Percentiles rank a stretch among this genome's conserved stretches.
phyloP scores from a whole-genome alignment of 2,329 filamentous ascomycete species.

The Hirsutella thompsonii region DNA sequence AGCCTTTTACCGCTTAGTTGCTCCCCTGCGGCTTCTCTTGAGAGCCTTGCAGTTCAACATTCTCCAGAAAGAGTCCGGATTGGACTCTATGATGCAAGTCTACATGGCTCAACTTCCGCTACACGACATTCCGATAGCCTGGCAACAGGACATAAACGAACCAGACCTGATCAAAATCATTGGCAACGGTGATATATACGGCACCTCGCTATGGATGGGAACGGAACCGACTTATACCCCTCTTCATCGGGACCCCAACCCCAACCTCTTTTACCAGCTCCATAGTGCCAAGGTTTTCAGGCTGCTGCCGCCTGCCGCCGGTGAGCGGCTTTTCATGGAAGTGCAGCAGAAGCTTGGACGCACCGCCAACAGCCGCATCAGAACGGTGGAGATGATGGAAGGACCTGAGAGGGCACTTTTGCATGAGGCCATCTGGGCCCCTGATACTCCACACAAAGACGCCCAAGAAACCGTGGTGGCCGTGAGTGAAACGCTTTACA shows the following conservation, averaged over 20 bases:
- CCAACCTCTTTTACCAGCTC: slow-evolving; percentile 82
- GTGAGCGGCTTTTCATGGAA: slow-evolving; percentile 48
- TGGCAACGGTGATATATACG: slow-evolving; percentile 76
- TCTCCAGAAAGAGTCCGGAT: slow-evolving; percentile 4
- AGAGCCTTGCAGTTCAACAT: slow-evolving; percentile 38
- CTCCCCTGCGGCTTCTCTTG: slow-evolving; percentile 52
- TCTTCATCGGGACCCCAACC: slow-evolving; percentile 84
- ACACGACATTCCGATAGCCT: slow-evolving; percentile 45
- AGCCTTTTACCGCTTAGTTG: slow-evolving; percentile 43
- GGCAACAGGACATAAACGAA: slow-evolving; percentile 54
- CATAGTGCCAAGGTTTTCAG: slow-evolving; percentile 59
- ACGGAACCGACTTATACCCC: slow-evolving; percentile 79
- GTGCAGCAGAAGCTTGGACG: slow-evolving; percentile 29
- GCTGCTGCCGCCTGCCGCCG: slow-evolving; percentile 52
- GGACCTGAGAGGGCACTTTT: slow-evolving; percentile 56
- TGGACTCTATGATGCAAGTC: slow-evolving; percentile 30
- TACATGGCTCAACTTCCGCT: slow-evolving; percentile 82
- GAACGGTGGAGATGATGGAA: slow-evolving; percentile 85
- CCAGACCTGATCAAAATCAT: slow-evolving; percentile 49
- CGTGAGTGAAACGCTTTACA: slow-evolving; percentile 32
- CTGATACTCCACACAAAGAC: slow-evolving; percentile 14
- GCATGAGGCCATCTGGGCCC: slow-evolving; percentile 58
- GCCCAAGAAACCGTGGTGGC: slow-evolving; percentile 42
- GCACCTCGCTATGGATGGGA: slow-evolving; percentile 79
- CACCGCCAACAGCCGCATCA: slow-evolving; percentile 36